phyloP scores from a whole-genome alignment of 2,329 filamentous ascomycete species.

The Exophiala calicioides region DNA sequence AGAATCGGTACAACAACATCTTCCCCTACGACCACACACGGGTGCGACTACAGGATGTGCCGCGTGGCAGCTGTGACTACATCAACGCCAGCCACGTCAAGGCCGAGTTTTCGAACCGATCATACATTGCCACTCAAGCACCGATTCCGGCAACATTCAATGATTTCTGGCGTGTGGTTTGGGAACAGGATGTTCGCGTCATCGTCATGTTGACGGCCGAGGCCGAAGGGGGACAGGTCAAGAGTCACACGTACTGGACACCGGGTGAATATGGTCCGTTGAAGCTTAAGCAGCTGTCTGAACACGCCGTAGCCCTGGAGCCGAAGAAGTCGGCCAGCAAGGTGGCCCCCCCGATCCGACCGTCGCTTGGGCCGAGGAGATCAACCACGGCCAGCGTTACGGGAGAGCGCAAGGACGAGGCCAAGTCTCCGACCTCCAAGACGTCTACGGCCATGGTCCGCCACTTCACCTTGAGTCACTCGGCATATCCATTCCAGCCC shows the following conservation, averaged over 20 bases:
- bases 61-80: conserved; percentile 77
- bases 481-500: conserved; percentile 74
- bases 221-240: conserved; percentile 86
- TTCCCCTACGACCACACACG: conserved; percentile 92
- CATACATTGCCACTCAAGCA: conserved; percentile 93
- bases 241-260: conserved; percentile 94
- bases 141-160: conserved; percentile 90
- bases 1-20: conserved; percentile 98
- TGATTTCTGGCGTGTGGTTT: conserved; percentile 97
- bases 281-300: conserved; percentile 73
- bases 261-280: conserved; percentile 75
- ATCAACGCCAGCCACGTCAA: conserved; percentile 90
- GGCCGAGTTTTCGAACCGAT: conserved; percentile 78
- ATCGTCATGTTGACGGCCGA: conserved; percentile 97
- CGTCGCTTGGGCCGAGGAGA: conserved; percentile 39
- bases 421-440: conserved; percentile 46
- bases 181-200: conserved; percentile 93
- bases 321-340: conserved; percentile 49
- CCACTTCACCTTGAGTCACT: conserved; percentile 81
- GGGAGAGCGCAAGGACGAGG: conserved; percentile 28
- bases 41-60: conserved; percentile 72
- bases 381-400: conserved; percentile 37
- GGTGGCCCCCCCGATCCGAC: conserved; percentile 42
- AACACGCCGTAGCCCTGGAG: conserved; percentile 79
- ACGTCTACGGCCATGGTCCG: conserved; percentile 77